Evolutionary conservation across 495 filamentous ascomycete genomes (phyloP).

Genomic region (Amniculicola lignicola): DNA sequence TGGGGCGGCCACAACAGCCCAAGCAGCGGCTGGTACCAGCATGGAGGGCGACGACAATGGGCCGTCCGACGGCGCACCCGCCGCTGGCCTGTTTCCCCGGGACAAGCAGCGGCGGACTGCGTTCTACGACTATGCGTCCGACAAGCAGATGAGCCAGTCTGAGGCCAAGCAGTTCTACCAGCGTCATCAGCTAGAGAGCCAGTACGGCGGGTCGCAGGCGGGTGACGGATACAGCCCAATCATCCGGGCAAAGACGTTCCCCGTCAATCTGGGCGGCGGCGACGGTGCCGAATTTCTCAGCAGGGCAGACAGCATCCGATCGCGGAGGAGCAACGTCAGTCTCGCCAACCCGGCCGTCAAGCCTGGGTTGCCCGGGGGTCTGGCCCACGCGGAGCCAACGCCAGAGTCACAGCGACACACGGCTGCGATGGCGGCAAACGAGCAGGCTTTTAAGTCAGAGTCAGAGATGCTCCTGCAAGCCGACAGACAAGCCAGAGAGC

Average conservation of each 20-base stretch:
- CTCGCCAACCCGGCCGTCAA: conserved; percentile 11
- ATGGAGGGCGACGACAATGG: conserved; percentile 25
- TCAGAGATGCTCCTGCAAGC: conserved; percentile 39
- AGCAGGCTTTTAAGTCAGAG: conserved; percentile 2
- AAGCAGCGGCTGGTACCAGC: conserved; percentile 10
- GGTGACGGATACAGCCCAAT: conserved; percentile 53
- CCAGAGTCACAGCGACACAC: conserved; percentile 12
- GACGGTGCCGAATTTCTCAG: conserved; percentile 20
- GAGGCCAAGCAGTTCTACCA: conserved; percentile 96
- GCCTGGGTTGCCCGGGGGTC: conserved; percentile 16
- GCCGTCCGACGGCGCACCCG: conserved; percentile 37
- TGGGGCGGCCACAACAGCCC: not conserved
- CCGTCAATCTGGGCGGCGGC: conserved; percentile 34
- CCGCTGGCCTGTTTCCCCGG: conserved; percentile 61
- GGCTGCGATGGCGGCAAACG: not conserved
- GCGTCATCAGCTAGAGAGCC: conserved; percentile 66
- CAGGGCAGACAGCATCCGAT: conserved; percentile 37
- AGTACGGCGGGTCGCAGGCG: conserved; percentile 49
- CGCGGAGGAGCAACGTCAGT: conserved; percentile 39
- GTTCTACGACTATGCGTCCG: conserved; percentile 80
- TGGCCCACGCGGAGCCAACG: conserved; percentile 26
- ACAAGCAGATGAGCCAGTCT: conserved; percentile 84
- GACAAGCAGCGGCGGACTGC: conserved; percentile 76
- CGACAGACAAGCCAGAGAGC: conserved; percentile 48
- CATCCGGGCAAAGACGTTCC: conserved; percentile 42